Evolutionary conservation across 2,329 filamentous ascomycete species (phyloP).

Genomic region (Fonsecaea pugnacius): DNA sequence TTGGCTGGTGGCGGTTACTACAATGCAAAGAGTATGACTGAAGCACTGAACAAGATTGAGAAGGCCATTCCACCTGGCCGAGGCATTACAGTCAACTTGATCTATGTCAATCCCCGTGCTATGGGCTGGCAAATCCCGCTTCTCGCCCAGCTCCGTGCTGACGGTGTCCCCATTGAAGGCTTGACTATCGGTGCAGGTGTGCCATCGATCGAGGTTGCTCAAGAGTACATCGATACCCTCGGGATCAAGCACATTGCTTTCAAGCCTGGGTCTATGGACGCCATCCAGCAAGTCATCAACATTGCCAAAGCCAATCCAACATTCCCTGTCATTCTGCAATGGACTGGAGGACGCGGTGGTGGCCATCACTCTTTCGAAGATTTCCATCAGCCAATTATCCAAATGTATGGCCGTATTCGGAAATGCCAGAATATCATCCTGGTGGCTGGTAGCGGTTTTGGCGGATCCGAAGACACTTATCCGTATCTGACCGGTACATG

Average conservation of each 20-base stretch:
- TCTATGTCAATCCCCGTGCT: constrained; percentile 85
- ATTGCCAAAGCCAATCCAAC: constrained; percentile 91
- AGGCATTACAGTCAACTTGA: constrained; percentile 86
- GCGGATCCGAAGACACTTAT: constrained; percentile 86
- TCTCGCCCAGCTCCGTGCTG: constrained; percentile 75
- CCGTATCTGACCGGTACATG: constrained; percentile 88
- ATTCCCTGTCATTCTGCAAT: constrained; percentile 91
- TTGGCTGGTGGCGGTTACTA: constrained; percentile 89
- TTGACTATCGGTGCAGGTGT: constrained; percentile 92
- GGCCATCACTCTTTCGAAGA: constrained; percentile 95
- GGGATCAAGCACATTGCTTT: constrained; percentile 92
- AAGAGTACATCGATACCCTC: constrained; percentile 91
- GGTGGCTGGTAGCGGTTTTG: constrained; percentile 89
- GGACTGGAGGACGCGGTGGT: constrained; percentile 92
- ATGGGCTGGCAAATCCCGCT: constrained; percentile 94
- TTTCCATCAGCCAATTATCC: constrained; percentile 87
- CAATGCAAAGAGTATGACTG: constrained; percentile 78
- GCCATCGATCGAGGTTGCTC: constrained; percentile 87
- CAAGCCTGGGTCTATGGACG: constrained; percentile 88
- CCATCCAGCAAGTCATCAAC: constrained; percentile 87
- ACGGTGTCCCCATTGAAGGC: constrained; percentile 89
- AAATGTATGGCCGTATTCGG: constrained; percentile 88
- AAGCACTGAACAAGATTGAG: constrained; percentile 82
- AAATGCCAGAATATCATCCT: constrained; percentile 85
- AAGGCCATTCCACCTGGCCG: constrained; percentile 80